Conservation (phyloP, 169 alveolate genomes). For the Amoebophrya sp. region DNA sequence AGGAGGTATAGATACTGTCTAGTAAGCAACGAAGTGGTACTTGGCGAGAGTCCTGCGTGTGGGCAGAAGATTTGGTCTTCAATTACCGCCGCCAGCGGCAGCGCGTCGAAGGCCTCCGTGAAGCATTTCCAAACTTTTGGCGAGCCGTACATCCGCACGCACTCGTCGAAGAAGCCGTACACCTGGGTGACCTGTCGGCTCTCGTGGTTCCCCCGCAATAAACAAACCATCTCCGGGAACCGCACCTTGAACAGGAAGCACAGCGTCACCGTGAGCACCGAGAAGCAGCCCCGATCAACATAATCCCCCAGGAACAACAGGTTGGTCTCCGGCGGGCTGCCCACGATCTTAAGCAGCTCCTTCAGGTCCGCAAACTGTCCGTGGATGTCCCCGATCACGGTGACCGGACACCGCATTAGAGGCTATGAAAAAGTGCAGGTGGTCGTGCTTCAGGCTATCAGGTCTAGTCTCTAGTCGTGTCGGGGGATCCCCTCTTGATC, state of each 20-base stretch:
- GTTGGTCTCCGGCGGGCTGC: constrained; percentile 85
- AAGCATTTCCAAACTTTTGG: constrained; percentile 35
- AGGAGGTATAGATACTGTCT: no score
- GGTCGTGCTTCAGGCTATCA: no score
- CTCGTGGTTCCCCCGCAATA: constrained; percentile 98
- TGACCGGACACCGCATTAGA: no score
- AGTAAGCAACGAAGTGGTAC: no score
- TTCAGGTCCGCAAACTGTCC: constrained; percentile 92
- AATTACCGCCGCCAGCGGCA: constrained; percentile 90
- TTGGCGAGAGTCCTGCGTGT: constrained; percentile 99
- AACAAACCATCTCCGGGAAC: constrained; percentile 57
- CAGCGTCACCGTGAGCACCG: constrained; percentile 89
- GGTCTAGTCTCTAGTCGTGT: no score
- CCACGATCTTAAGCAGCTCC: constrained; percentile 75
- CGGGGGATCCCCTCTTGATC: no score
- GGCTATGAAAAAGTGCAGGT: no score
- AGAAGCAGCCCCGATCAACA: constrained; percentile 92
- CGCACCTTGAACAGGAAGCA: constrained; percentile 81
- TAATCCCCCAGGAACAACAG: constrained; percentile 93
- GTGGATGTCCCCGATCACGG: constrained; percentile 94
- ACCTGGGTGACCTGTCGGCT: constrained; percentile 92
- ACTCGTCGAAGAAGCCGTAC: constrained; percentile 98
- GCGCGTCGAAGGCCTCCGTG: constrained; percentile 84
- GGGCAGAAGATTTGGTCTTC: constrained; percentile 92
- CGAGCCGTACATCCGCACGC: constrained; percentile 91